Conservation (phyloP, 129 eudicot genomes). For the Tagetes erecta region DNA sequence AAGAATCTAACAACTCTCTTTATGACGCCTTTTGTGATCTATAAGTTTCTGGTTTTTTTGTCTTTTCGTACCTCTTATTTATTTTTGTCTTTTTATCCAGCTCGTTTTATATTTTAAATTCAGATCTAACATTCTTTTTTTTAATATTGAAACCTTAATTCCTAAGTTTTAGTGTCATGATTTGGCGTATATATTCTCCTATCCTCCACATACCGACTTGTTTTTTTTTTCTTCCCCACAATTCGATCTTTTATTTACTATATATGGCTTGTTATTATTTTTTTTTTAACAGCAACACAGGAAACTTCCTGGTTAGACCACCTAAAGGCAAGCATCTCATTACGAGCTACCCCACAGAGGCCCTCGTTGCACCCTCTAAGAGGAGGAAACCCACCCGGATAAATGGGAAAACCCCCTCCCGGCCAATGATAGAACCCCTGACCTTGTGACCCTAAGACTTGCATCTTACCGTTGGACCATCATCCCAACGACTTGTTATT, state of each 20-base stretch:
- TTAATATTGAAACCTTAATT: constrained; percentile 57
- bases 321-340: too few species aligned
- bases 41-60: constrained; percentile 43
- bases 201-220: constrained; percentile 20
- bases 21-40: constrained; percentile 54
- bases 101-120: constrained; percentile 23
- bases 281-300: not conserved
- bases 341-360: too few species aligned
- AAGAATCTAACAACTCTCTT: constrained; percentile 52
- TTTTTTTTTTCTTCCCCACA: constrained; percentile 17
- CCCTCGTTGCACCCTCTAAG: too few species aligned
- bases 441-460: too few species aligned
- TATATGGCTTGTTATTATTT: constrained; percentile 17
- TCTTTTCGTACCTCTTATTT: not conserved
- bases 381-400: too few species aligned
- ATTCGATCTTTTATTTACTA: constrained; percentile 12
- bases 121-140: constrained; percentile 29
- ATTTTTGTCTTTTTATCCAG: constrained; percentile 6
- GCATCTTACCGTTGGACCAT: too few species aligned
- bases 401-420: too few species aligned
- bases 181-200: constrained; percentile 33
- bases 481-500: too few species aligned
- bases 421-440: too few species aligned
- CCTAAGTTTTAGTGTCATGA: constrained; percentile 56
- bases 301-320: not conserved